These are phyloP conservation scores for Phytopythium delawarense DNA, from an alignment of 352 stramenopile species.

Conservation along the genomic window DNA sequence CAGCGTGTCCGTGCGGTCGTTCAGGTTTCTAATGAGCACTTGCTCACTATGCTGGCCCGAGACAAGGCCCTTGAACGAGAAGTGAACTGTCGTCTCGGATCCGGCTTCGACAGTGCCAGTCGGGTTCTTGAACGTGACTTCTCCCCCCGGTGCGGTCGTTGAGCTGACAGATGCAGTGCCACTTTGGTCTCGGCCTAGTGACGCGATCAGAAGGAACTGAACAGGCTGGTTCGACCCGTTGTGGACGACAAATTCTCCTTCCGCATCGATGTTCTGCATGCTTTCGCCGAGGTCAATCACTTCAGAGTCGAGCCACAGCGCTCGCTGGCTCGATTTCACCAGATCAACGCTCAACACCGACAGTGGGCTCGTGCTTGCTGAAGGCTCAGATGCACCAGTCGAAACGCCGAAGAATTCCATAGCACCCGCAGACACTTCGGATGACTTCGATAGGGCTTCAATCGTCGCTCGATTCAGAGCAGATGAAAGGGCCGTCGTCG, in stretches of 20 bases:
- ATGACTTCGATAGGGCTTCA: slow-evolving; percentile 47
- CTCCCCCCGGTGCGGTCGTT: slow-evolving; percentile 31
- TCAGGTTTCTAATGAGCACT: slow-evolving; percentile 81
- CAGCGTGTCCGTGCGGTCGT: slow-evolving; percentile 74
- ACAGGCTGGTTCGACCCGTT: slow-evolving; percentile 65
- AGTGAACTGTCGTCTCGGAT: slow-evolving; percentile 44
- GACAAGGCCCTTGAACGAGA: slow-evolving; percentile 58
- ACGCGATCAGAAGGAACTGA: slow-evolving; percentile 69
- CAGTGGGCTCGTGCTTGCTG: neutral
- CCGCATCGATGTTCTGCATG: slow-evolving; percentile 55
- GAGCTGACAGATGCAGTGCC: slow-evolving; percentile 12
- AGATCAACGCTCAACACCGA: slow-evolving; percentile 53
- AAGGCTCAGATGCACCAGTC: neutral
- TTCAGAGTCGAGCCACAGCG: slow-evolving; percentile 65
- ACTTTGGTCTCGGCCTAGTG: slow-evolving; percentile 31
- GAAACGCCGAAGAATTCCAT: slow-evolving; percentile 40
- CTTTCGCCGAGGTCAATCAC: slow-evolving; percentile 74
- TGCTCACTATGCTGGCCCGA: slow-evolving; percentile 76
- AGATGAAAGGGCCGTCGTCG: slow-evolving; percentile 58
- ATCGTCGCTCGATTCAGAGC: slow-evolving; percentile 64
- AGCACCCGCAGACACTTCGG: slow-evolving; percentile 48
- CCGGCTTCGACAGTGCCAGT: slow-evolving; percentile 64
- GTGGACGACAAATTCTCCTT: slow-evolving; percentile 56
- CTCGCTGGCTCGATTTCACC: slow-evolving; percentile 63
- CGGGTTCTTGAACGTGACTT: slow-evolving; percentile 68